These are phyloP conservation scores for Echium plantagineum DNA, from an alignment of 257 asterid species.

Conservation along the genomic window DNA sequence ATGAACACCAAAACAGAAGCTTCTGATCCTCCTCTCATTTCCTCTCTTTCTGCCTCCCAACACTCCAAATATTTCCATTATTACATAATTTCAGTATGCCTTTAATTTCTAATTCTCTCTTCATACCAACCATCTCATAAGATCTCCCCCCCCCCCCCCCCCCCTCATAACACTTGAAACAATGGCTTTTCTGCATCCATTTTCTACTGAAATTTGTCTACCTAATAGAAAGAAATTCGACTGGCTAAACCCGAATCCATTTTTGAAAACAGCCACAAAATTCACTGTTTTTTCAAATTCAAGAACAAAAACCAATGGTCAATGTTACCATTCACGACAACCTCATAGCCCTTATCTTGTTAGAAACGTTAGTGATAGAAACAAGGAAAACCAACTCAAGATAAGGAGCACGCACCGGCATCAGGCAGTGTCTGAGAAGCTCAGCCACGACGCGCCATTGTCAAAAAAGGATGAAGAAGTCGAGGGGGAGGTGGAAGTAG, in stretches of 20 bases:
- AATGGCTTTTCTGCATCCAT: slow-evolving; percentile 1
- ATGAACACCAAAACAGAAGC: background rate
- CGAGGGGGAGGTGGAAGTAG: slow-evolving; percentile 24
- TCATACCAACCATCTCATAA: background rate
- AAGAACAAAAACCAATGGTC: background rate
- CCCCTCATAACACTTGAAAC: no score
- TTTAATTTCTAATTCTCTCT: background rate
- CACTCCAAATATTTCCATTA: background rate
- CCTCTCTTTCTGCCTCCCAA: background rate
- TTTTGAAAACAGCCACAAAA: background rate
- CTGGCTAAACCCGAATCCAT: background rate
- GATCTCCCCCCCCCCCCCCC: no score
- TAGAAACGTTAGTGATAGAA: background rate
- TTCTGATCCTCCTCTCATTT: background rate
- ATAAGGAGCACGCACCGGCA: slow-evolving; percentile 1
- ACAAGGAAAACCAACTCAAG: background rate
- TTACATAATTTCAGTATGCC: background rate
- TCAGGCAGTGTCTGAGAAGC: slow-evolving; percentile 12
- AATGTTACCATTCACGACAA: background rate
- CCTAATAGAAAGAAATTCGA: background rate
- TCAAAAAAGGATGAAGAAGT: slow-evolving; percentile 23
- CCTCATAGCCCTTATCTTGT: background rate
- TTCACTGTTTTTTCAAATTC: background rate
- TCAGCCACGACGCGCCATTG: slow-evolving; percentile 3
- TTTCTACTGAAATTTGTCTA: background rate